phyloP scores from a whole-genome alignment of 2,329 filamentous ascomycete species.

The Alternaria gansuensis region DNA sequence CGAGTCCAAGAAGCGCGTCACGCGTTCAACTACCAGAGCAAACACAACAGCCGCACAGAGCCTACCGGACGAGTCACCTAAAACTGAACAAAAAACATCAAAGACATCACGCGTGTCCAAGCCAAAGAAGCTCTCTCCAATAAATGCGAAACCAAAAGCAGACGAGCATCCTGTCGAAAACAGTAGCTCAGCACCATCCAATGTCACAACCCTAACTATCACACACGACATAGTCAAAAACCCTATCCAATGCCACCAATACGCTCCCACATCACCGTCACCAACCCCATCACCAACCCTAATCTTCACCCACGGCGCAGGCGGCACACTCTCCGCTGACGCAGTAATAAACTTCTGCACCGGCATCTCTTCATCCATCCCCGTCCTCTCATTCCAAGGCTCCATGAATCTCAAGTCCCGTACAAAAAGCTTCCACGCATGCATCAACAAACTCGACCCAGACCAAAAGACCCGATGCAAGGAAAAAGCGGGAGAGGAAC shows the following conservation, averaged over 20 bases:
- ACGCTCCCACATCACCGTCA: slow-evolving; percentile 9
- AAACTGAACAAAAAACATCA: background rate
- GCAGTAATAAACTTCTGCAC: slow-evolving; percentile 53
- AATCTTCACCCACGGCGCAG: slow-evolving; percentile 59
- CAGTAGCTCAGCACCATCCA: background rate
- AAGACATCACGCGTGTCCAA: rapidly evolving
- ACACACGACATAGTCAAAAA: slow-evolving; percentile 30
- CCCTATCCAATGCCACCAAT: slow-evolving; percentile 34
- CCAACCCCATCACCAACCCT: slow-evolving; percentile 24
- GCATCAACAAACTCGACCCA: slow-evolving; percentile 38
- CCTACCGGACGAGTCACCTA: background rate
- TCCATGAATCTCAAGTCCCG: slow-evolving; percentile 54
- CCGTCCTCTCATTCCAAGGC: slow-evolving; percentile 53
- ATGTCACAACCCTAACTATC: slow-evolving; percentile 21
- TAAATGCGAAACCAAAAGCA: background rate
- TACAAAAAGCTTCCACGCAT: slow-evolving; percentile 51
- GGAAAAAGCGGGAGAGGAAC: no score
- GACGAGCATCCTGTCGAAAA: background rate
- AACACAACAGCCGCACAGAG: background rate
- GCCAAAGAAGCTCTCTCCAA: background rate
- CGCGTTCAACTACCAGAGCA: slow-evolving; percentile 21
- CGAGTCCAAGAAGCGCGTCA: slow-evolving; percentile 18
- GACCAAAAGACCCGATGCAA: background rate
- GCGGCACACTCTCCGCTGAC: slow-evolving; percentile 53
- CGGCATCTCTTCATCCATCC: slow-evolving; percentile 39